Base-by-base conservation (phyloP, 2,329 filamentous ascomycete species). In the Aspergillus sp. region DNA sequence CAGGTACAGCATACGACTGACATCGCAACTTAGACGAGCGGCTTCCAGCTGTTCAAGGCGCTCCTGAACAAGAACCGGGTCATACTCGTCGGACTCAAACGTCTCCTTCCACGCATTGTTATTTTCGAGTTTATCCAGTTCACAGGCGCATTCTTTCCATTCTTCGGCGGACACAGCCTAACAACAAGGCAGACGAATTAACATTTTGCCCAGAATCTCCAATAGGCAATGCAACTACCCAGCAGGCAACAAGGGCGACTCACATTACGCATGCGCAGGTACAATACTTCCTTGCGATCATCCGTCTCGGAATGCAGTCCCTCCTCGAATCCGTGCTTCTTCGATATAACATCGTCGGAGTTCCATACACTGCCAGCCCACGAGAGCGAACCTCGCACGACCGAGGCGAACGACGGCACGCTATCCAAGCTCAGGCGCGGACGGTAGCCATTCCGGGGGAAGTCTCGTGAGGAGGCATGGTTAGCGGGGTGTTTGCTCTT, bases 91-190 rank as follows among this genome's bases (percentile, higher is more conserved):
- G n/a, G 82, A 85, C 50, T 84, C 80, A 8, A 83, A 75, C 50
- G 90, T 84, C 32, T 80, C 72, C 71, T 96, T 96, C 93, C 93
- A 96, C 26, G 80, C 76, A 63, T 93, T 87, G 68, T 93, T 91
- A 45, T 87, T 87, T 71, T 96, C 91, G 13, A 96, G 78, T 9
- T 81, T 72, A 69, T 97, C 93, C 43, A 97, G 83, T 68, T 93
- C 88, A 43, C 81, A 81, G 2, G 93, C 93, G 9, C 90, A 89
- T 15, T 78, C 78, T 64, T 87, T 83, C 91, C 93, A 97, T 69
- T 92, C 85, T 49, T 82, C 77, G 64, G 87, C 83, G 1, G 84
- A 84, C 58, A 85, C 82, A 60, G 91, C 89, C 86, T 91, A 64
- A 5, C 4, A 24, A 3, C 5, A 32, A 36, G 17, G 8, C 15